Percentiles rank a stretch among this genome's conserved stretches.
Conservation (phyloP, 805 yeast species). For the Candida boleticola region DNA sequence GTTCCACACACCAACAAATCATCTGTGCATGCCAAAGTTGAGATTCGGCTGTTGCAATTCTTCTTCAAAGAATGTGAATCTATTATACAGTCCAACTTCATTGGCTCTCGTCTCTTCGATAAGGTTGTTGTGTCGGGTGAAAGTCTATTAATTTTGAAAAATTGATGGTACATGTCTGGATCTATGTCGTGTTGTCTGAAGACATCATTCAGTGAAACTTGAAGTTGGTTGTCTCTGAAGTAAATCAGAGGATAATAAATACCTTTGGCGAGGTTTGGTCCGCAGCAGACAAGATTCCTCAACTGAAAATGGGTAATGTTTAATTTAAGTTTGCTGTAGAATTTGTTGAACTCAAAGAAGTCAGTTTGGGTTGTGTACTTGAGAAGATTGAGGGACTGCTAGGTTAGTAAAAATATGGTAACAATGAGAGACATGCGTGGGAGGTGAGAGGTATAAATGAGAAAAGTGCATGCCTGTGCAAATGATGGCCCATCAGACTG, state of each 20-base stretch:
- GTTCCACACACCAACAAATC: slow-evolving; percentile 51
- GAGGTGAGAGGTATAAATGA: background rate
- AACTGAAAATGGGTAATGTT: slow-evolving; percentile 57
- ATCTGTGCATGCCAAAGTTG: slow-evolving; percentile 46
- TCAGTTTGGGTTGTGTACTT: slow-evolving; percentile 25
- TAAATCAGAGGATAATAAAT: slow-evolving; percentile 40
- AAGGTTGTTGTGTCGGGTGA: slow-evolving; percentile 22
- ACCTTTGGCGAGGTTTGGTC: slow-evolving; percentile 29
- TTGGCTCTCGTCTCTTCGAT: slow-evolving; percentile 11
- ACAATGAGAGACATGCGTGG: background rate
- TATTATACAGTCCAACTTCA: slow-evolving; percentile 37
- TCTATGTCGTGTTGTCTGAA: slow-evolving; percentile 19
- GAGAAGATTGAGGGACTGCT: slow-evolving; percentile 19
- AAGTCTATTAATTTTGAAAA: slow-evolving; percentile 35
- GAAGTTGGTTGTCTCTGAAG: slow-evolving; percentile 28
- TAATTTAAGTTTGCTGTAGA: slow-evolving; percentile 44
- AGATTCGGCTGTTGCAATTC: slow-evolving; percentile 37
- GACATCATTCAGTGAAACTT: slow-evolving; percentile 20
- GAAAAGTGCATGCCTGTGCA: background rate
- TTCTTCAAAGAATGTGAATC: slow-evolving; percentile 29
- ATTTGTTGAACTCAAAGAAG: slow-evolving; percentile 37
- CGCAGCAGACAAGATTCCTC: slow-evolving; percentile 47
- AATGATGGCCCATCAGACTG: too few species aligned
- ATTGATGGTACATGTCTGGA: slow-evolving; percentile 19
- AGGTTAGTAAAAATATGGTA: slow-evolving; percentile 23